These are phyloP conservation scores for Termitomyces sp. DNA, from an alignment of 768 basidiomycete species.

Conservation along the genomic window DNA sequence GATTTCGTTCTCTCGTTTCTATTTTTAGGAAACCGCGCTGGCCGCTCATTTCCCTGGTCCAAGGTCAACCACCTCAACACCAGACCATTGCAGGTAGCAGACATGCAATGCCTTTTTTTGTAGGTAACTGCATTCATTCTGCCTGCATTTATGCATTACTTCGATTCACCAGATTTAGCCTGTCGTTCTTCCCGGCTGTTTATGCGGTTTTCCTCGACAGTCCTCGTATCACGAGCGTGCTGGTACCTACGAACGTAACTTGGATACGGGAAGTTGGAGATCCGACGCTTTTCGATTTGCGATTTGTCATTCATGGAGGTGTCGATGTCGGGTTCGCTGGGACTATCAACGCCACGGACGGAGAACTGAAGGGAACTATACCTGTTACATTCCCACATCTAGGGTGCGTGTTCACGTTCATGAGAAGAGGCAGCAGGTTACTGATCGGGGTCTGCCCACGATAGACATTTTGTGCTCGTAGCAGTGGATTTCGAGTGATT, in stretches of 20 bases:
- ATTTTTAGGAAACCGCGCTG: conserved; percentile 4
- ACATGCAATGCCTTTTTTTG: conserved; percentile 8
- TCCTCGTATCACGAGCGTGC: background rate
- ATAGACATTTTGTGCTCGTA: background rate
- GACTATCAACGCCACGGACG: background rate
- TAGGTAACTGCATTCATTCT: background rate
- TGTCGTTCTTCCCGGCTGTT: background rate
- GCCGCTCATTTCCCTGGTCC: conserved; percentile 3
- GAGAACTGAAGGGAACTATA: background rate
- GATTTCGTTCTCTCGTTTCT: background rate
- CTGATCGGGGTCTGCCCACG: background rate
- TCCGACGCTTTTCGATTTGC: conserved; percentile 4
- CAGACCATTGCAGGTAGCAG: conserved; percentile 6
- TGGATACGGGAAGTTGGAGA: conserved; percentile 3
- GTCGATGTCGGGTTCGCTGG: background rate
- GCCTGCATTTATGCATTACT: background rate
- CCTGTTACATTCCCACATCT: background rate
- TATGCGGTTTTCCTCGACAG: background rate
- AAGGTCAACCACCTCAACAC: background rate
- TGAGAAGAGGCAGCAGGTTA: background rate
- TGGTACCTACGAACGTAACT: background rate
- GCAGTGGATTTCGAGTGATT: conserved; percentile 2
- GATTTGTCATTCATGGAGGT: background rate
- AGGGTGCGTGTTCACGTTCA: background rate
- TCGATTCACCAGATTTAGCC: background rate